These are phyloP conservation scores for Salix exigua DNA, from an alignment of 345 rosid species.

Conservation along the genomic window DNA sequence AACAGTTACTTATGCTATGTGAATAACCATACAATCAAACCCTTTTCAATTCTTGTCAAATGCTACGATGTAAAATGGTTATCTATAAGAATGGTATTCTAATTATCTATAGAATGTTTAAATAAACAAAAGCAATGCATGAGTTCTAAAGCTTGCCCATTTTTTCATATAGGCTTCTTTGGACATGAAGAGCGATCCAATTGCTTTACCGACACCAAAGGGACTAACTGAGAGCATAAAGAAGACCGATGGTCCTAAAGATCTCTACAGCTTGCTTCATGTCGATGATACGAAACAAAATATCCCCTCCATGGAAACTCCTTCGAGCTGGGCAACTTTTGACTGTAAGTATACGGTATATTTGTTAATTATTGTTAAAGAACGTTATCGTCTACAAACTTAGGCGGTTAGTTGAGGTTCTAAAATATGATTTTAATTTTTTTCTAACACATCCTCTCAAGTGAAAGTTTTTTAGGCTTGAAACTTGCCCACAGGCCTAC, in stretches of 20 bases:
- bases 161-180: slow-evolving; percentile 38
- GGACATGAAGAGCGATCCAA: slow-evolving; percentile 40
- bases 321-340: slow-evolving; percentile 63
- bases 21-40: too few species aligned
- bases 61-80: too few species aligned
- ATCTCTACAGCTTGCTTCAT: slow-evolving; percentile 21
- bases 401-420: too few species aligned
- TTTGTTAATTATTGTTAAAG: too few species aligned
- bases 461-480: too few species aligned
- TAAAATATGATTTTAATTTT: too few species aligned
- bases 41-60: too few species aligned
- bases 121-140: neutral
- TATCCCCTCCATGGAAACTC: slow-evolving; percentile 9
- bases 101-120: neutral
- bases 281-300: slow-evolving; percentile 5
- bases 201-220: slow-evolving; percentile 21
- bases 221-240: neutral
- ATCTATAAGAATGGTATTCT: neutral
- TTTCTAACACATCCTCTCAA: too few species aligned
- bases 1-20: too few species aligned
- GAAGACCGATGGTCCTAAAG: slow-evolving; percentile 2
- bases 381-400: too few species aligned
- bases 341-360: slow-evolving; percentile 39
- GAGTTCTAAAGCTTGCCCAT: neutral
- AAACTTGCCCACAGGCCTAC: too few species aligned